Evolutionary conservation across 108 stramenopile genomes (phyloP), one percentile per base, ranked within the genome.

Genomic region (Pelagomonas calceolata): DNA sequence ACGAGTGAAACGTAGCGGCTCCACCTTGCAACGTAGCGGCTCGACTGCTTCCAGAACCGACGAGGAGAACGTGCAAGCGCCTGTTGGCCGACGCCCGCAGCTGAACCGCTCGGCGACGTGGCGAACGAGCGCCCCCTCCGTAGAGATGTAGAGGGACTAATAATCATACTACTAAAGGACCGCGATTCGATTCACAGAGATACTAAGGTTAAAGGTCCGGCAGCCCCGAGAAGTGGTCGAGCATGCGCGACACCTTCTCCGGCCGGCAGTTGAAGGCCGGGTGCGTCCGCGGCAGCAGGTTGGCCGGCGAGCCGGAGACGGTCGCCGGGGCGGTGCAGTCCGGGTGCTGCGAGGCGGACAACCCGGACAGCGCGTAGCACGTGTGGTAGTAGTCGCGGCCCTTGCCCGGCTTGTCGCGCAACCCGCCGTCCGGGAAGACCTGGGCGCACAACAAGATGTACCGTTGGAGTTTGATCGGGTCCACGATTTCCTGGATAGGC

Each of bases 401-500:
- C 74, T 93, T 95, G 75, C 86, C 85, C 1, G 91, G 92, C 71
- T 91, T 94, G 80, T 91, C 95, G 26, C 91, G 84, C 63, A 99
- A 74, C 3, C 98, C 98, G n/a, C 98, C 98, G 65, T 94, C 91
- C 7, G 51, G 51, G 30, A 87, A 73, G 65, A 94, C 89, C 83
- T 99, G 98, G 15, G 92, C 94, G 82, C 98, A 99, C 4, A 92
- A 82, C 31, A 98, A 71, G 70, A 97, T 88, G 78, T 98, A 99
- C 64, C 92, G 76, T 76, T 99, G 91, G n/a, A 98, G 80, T 79
- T 88, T 84, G 35, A 67, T 68, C 72, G 84, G 79, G 68, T 94
- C 84, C 75, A 85, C 87, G 44, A 87, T 36, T 29, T 77, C 71
- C 0, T 37, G 75, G 4, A n/a, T 34, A 36, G 63, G 31, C 60